phyloP scores from a whole-genome alignment of 2,329 filamentous ascomycete genomes.

The Pseudofabraea citricarpa region DNA sequence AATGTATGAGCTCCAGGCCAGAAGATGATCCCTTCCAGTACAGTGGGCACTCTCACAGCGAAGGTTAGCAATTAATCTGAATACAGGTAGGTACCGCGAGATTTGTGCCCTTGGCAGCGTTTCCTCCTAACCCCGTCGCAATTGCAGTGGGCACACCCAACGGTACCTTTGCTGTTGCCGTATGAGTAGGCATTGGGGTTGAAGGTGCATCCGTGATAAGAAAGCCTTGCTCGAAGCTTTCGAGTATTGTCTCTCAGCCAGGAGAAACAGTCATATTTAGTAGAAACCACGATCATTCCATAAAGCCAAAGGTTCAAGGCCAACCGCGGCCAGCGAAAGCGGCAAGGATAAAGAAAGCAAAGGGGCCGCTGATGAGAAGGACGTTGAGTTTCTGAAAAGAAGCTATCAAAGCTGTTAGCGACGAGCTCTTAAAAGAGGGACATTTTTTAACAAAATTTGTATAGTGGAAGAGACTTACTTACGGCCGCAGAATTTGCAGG shows the following conservation, averaged over 20 bases:
- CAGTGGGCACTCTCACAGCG: too few species aligned
- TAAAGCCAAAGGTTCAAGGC: constrained; percentile 33
- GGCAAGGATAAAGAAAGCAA: constrained; percentile 41
- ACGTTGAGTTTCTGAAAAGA: constrained; percentile 43
- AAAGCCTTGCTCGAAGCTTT: constrained; percentile 40
- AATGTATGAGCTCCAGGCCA: too few species aligned
- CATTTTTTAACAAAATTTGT: constrained; percentile 23
- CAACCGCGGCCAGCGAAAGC: constrained; percentile 14
- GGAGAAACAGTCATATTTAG: constrained; percentile 37
- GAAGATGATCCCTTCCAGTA: too few species aligned
- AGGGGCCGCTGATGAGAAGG: constrained; percentile 41
- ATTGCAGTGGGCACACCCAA: neutral
- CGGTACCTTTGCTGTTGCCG: neutral
- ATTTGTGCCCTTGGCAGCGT: neutral
- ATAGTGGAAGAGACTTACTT: constrained; percentile 48
- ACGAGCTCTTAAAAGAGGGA: constrained; percentile 15
- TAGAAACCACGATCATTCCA: constrained; percentile 43
- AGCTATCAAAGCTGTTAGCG: constrained; percentile 26
- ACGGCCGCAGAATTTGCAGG: constrained; percentile 64
- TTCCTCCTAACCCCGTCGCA: neutral
- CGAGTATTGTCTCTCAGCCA: constrained; percentile 28
- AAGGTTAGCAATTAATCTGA: too few species aligned
- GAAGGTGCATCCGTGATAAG: constrained; percentile 26
- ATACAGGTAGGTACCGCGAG: neutral
- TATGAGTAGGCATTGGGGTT: constrained; percentile 4